Base-by-base conservation (phyloP, 768 basidiomycete genomes). In the Tricholoma hemisulphureum region DNA sequence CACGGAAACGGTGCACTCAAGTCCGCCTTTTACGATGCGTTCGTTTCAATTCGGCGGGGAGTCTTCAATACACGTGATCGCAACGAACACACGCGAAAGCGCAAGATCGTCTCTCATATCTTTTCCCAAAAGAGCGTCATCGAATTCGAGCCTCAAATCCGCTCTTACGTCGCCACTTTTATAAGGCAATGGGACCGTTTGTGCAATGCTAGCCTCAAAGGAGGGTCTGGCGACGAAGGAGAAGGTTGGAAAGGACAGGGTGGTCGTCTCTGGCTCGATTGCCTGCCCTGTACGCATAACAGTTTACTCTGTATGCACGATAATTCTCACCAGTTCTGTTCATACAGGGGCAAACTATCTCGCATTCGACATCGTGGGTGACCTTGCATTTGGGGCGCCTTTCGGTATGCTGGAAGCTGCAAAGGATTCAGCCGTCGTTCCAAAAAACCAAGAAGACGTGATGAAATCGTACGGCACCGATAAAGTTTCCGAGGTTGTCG, bases 91-190 rank as follows among this genome's bases (percentile, higher is more conserved):
- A 80, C 90, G 6, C 85, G 93, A 41, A 96, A 95, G 74, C 86
- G 93, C 75, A 96, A 96, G 75, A 91, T 97, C 59, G 83, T 96
- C 46, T 87, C 91, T 1, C 85, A 91, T 67, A 87, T 92, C 64
- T 91, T 91, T 73, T 87, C 87, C 1, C 88, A 89, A 67, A 94
- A 94, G 76, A 90, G 73, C 55, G 91, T 96, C 4, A 69, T 91
- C 58, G 89, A 92, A 63, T 95, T 96, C 59, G 92, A 95, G 69
- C 89, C 91, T 0, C 83, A 91, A 58, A 83, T 93, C 54, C 76
- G 82, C 4, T 65, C 75, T 1, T 84, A 89, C 63, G 80, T 93
- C 18, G 70, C 66, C 1, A 73, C 80, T 52, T 72, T 95, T 56
- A 68, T 93, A 58, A 69, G 68, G 14, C 89, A 93, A 65, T 94